Percentiles rank a stretch among this genome's conserved stretches.
Evolutionary conservation across 805 yeast species (phyloP).

Genomic region (Suhomyces canberraensis): DNA sequence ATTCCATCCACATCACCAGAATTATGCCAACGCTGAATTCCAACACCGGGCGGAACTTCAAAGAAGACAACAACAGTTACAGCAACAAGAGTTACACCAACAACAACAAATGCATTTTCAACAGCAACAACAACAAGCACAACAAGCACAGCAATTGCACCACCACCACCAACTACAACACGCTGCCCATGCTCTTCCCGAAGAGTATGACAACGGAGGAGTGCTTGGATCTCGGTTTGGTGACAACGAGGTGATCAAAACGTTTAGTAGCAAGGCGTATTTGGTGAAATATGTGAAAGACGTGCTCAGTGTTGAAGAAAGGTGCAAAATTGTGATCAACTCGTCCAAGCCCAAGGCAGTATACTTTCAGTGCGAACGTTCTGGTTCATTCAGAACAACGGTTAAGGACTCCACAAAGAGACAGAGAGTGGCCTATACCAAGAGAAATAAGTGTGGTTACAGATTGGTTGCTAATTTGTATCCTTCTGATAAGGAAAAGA

Average conservation of each 20-base stretch:
- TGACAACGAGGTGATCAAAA: slow-evolving; percentile 15
- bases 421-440: slow-evolving; percentile 47
- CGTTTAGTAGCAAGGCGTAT: slow-evolving; percentile 13
- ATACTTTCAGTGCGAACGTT: slow-evolving; percentile 45
- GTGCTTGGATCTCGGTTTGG: slow-evolving; percentile 13
- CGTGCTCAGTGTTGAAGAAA: slow-evolving; percentile 32
- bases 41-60: slow-evolving; percentile 20
- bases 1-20: slow-evolving; percentile 13
- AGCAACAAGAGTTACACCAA: slow-evolving; percentile 16
- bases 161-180: slow-evolving; percentile 13
- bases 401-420: slow-evolving; percentile 44
- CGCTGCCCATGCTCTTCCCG: slow-evolving; percentile 5
- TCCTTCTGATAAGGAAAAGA: slow-evolving; percentile 44
- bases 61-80: slow-evolving; percentile 15
- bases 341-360: slow-evolving; percentile 48
- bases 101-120: slow-evolving; percentile 11
- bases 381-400: slow-evolving; percentile 45
- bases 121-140: slow-evolving; percentile 13
- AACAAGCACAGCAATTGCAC: slow-evolving; percentile 14
- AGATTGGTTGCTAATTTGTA: slow-evolving; percentile 42
- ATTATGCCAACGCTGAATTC: slow-evolving; percentile 15
- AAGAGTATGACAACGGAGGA: slow-evolving; percentile 11
- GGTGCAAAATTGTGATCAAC: slow-evolving; percentile 44
- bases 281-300: slow-evolving; percentile 34
- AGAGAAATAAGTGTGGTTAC: slow-evolving; percentile 46